A percentile compares a stretch with the other conserved stretches of the same genome.
These are phyloP conservation scores for Penicillium atrosanguineum DNA, from an alignment of 495 filamentous ascomycete species.

Conservation along the genomic window DNA sequence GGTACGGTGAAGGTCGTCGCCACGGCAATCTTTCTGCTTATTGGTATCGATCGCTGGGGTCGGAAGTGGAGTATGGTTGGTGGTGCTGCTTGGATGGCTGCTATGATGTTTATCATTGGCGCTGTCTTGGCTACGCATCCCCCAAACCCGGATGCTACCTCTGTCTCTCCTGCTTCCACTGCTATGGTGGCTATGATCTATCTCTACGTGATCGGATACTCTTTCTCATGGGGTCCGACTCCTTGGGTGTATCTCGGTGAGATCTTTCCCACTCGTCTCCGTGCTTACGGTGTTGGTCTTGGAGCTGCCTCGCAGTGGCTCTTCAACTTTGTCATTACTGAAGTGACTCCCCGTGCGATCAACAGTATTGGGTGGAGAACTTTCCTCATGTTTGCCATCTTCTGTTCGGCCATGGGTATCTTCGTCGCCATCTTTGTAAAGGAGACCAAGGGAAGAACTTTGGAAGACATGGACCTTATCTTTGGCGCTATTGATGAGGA, in stretches of 20 bases:
- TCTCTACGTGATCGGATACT: conserved; percentile 49
- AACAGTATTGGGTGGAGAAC: conserved; percentile 51
- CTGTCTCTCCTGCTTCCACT: conserved; percentile 39
- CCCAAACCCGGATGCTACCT: conserved; percentile 24
- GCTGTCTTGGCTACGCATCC: too few relatives aligned
- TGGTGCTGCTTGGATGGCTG: conserved; percentile 64
- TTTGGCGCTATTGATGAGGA: conserved; percentile 41
- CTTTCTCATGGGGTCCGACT: conserved; percentile 41
- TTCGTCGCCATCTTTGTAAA: conserved; percentile 53
- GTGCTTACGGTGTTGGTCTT: conserved; percentile 67
- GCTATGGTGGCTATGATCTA: conserved; percentile 56
- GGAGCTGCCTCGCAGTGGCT: conserved; percentile 57
- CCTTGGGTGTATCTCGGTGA: conserved; percentile 56
- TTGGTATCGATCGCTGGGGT: conserved; percentile 68
- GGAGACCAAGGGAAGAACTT: conserved; percentile 56
- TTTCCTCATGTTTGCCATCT: conserved; percentile 56
- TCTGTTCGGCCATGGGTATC: conserved; percentile 37
- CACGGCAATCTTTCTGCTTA: conserved; percentile 60
- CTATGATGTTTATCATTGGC: conserved; percentile 77
- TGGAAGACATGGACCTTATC: conserved; percentile 51
- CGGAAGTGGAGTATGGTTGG: conserved; percentile 65
- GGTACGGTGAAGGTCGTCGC: conserved; percentile 53
- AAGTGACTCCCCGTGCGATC: conserved; percentile 38
- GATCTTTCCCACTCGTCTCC: conserved; percentile 69
- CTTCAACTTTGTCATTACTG: conserved; percentile 45